phyloP scores from a whole-genome alignment of 305 asterid genomes.

The Fraxinus baroniana region DNA sequence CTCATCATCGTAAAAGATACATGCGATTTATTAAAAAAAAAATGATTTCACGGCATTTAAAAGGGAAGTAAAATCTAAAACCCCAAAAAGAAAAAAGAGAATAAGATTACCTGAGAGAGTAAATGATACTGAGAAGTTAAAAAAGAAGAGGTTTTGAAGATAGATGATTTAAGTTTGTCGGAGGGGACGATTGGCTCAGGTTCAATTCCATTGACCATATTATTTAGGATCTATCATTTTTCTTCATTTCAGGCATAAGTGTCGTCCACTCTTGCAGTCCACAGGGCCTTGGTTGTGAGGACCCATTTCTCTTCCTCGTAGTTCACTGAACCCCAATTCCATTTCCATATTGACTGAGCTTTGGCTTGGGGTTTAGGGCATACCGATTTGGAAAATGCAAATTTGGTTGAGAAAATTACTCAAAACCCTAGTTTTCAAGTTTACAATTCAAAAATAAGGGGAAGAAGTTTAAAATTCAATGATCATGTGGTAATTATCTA shows the following conservation, averaged over 20 bases:
- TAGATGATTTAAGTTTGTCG: conserved; percentile 8
- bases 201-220: conserved; percentile 56
- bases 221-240: conserved; percentile 15
- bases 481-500: too few relatives aligned
- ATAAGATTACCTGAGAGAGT: conserved; percentile 33
- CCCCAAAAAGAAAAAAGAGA: neutral
- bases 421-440: too few relatives aligned
- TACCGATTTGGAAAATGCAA: too few relatives aligned
- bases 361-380: too few relatives aligned
- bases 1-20: neutral
- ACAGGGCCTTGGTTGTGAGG: conserved; percentile 10
- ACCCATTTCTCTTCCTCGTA: too few relatives aligned
- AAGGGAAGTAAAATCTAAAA: neutral
- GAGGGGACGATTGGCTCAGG: conserved; percentile 42
- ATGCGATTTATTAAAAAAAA: neutral
- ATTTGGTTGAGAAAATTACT: too few relatives aligned
- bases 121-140: conserved; percentile 23
- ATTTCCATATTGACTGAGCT: too few relatives aligned
- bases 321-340: too few relatives aligned
- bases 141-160: conserved; percentile 31
- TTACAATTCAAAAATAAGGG: too few relatives aligned
- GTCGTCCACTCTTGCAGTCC: too few relatives aligned
- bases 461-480: too few relatives aligned
- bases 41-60: neutral
- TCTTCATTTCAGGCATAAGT: too few relatives aligned